These are phyloP conservation scores for Eutrema heterophyllum DNA, from an alignment of 345 rosid species.

Conservation along the genomic window DNA sequence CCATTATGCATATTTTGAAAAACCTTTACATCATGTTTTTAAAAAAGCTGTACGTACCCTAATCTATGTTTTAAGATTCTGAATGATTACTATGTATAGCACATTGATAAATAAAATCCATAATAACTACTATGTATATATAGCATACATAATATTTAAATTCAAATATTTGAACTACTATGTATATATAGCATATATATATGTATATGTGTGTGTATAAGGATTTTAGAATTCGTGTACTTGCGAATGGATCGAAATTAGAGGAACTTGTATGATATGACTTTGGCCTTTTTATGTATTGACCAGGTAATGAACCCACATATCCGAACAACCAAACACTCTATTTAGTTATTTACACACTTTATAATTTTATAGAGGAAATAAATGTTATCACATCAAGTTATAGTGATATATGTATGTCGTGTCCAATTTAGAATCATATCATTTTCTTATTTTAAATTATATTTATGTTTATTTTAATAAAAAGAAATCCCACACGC, in stretches of 20 bases:
- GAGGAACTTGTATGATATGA: conserved; percentile 24
- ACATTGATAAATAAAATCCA: not conserved
- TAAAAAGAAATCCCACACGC: conserved; percentile 32
- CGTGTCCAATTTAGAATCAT: conserved; percentile 39
- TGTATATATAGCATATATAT: not conserved
- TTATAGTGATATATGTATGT: conserved; percentile 25
- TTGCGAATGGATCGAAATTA: conserved; percentile 11
- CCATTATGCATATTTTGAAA: not conserved
- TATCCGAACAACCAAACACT: conserved; percentile 25
- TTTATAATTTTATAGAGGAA: conserved; percentile 4
- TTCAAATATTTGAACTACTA: not conserved
- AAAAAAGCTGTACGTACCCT: not conserved
- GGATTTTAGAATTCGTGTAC: not conserved
- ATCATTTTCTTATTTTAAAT: conserved; percentile 23
- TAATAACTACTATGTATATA: not conserved
- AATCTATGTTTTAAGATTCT: not conserved
- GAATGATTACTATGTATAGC: not conserved
- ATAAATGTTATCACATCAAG: conserved; percentile 28
- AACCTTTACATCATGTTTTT: not conserved
- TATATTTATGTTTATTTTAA: not conserved
- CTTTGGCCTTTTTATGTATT: conserved; percentile 26
- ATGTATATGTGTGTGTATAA: not conserved
- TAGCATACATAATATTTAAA: not conserved
- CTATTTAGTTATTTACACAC: conserved; percentile 7
- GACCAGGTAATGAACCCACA: conserved; percentile 33